A percentile compares a stretch with the other conserved stretches of the same genome.
phyloP scores from a whole-genome alignment of 2,329 filamentous ascomycete species.

The Tothia fuscella region DNA sequence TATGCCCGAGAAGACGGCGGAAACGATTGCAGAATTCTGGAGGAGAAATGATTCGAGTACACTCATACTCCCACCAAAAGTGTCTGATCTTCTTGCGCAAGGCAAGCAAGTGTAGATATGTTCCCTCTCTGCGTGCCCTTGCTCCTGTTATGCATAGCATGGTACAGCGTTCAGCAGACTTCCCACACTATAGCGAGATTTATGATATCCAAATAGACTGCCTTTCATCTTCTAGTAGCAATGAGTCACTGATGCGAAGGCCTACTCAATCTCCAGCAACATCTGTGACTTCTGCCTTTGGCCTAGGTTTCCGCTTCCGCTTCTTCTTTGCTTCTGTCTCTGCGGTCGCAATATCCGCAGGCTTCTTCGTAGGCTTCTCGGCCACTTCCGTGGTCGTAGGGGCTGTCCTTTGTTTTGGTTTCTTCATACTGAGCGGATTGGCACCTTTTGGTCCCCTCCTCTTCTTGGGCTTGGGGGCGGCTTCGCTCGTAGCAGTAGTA shows the following conservation, averaged over 20 bases:
- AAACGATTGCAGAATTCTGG: constrained; percentile 80
- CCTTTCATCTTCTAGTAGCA: no score
- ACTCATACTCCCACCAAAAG: constrained; percentile 82
- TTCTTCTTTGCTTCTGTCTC: constrained; percentile 13
- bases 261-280: no score
- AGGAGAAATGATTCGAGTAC: constrained; percentile 77
- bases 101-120: constrained; percentile 42
- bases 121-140: no score
- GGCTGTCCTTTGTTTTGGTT: constrained; percentile 42
- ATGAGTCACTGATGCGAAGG: no score
- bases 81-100: constrained; percentile 41
- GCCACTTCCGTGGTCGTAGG: not conserved
- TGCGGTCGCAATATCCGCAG: not conserved
- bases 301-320: constrained; percentile 28
- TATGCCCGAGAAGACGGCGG: constrained; percentile 77
- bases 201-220: no score
- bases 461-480: constrained; percentile 40
- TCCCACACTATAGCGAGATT: no score
- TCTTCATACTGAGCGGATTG: constrained; percentile 61
- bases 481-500: constrained; percentile 1
- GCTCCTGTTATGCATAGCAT: no score
- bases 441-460: constrained; percentile 52
- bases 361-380: not conserved
- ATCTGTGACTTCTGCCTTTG: constrained; percentile 17
- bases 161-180: not conserved